phyloP scores from a whole-genome alignment of 352 stramenopile genomes.

The Phytophthora constricta region DNA sequence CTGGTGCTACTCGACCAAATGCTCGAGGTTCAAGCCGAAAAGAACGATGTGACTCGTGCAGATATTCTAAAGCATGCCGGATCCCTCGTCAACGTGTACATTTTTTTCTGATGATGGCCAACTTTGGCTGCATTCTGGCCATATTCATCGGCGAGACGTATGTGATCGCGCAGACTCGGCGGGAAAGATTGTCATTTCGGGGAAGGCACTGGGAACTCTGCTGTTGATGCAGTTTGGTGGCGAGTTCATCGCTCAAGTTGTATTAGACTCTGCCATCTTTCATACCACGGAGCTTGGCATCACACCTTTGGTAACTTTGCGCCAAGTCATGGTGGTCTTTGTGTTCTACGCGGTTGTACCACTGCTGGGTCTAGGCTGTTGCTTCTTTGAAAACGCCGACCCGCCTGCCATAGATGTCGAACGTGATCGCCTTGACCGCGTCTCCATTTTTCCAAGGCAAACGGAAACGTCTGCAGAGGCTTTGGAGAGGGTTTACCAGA shows the following conservation, averaged over 20 bases:
- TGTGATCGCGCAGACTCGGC: constrained; percentile 49
- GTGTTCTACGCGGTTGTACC: constrained; percentile 52
- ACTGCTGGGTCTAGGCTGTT: constrained; percentile 38
- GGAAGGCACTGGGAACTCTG: constrained; percentile 43
- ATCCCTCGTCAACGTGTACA: constrained; percentile 39
- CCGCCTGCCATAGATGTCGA: constrained; percentile 32
- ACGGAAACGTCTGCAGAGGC: constrained; percentile 28
- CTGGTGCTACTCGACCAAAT: constrained; percentile 49
- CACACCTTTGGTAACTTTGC: constrained; percentile 34
- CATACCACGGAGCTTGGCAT: constrained; percentile 21
- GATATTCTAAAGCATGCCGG: constrained; percentile 22
- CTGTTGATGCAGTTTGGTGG: constrained; percentile 43
- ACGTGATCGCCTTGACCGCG: constrained; percentile 31
- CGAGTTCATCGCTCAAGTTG: constrained; percentile 44
- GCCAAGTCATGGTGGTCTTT: constrained; percentile 41
- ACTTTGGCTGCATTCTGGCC: constrained; percentile 53
- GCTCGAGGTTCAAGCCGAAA: constrained; percentile 27
- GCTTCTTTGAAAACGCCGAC: constrained; percentile 50
- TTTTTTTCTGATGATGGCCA: constrained; percentile 46
- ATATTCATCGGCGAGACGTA: constrained; percentile 51
- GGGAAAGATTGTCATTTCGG: constrained; percentile 36
- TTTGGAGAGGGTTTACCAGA: constrained; percentile 26
- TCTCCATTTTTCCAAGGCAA: constrained; percentile 12
- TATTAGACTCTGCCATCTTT: constrained; percentile 42
- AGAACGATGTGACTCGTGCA: constrained; percentile 26